Conservation (phyloP, 345 rosid species). For the Excoecaria agallocha region DNA sequence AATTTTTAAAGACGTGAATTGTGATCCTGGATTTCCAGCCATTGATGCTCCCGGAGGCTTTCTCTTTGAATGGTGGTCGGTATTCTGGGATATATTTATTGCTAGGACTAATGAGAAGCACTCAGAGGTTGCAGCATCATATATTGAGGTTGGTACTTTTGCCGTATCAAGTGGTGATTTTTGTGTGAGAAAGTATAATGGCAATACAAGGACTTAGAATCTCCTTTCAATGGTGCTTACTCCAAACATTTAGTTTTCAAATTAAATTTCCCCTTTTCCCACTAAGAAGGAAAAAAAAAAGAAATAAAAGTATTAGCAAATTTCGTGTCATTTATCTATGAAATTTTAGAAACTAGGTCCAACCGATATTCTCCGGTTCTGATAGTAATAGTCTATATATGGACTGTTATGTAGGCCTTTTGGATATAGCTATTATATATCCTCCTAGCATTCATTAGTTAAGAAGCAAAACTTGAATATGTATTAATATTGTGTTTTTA, state of each 20-base stretch:
- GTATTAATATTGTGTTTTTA: neutral
- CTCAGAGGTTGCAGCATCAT: constrained; percentile 97
- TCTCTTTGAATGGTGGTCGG: constrained; percentile 99
- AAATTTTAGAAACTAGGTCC: too few relatives aligned
- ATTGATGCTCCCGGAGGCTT: constrained; percentile 99
- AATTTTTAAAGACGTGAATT: constrained; percentile 10
- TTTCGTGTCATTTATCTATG: too few relatives aligned
- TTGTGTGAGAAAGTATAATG: neutral
- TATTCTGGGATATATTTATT: constrained; percentile 98
- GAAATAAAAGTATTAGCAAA: too few relatives aligned
- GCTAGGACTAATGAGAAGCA: constrained; percentile 99
- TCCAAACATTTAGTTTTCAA: neutral
- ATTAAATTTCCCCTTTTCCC: too few relatives aligned
- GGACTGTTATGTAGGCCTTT: too few relatives aligned
- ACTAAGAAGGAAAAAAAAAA: too few relatives aligned
- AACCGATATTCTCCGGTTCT: too few relatives aligned
- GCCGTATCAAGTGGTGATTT: neutral
- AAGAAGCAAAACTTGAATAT: too few relatives aligned
- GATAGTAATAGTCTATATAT: too few relatives aligned
- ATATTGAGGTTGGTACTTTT: constrained; percentile 68
- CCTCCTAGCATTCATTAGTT: too few relatives aligned
- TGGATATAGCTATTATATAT: too few relatives aligned
- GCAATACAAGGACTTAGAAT: neutral
- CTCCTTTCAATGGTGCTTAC: neutral
- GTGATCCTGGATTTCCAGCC: constrained; percentile 48